Evolutionary conservation across 768 basidiomycete genomes (phyloP).

Genomic region (Podaxis mareebaensis): DNA sequence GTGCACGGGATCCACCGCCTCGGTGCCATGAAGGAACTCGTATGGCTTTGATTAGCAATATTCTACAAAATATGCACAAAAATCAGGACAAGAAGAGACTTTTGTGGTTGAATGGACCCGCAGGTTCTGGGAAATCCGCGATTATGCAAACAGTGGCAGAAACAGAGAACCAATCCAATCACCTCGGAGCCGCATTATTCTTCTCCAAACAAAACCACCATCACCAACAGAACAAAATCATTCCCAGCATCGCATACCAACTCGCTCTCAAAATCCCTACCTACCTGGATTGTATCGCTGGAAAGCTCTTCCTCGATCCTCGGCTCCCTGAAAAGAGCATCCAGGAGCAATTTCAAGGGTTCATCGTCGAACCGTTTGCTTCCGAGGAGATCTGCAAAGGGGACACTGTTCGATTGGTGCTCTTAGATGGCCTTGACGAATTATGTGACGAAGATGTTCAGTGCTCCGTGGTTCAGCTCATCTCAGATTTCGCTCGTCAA

Average conservation of each 20-base stretch:
- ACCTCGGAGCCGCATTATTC: conserved; percentile 23
- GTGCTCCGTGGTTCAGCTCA: conserved; percentile 14
- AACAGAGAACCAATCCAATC: neutral
- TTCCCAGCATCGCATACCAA: conserved; percentile 25
- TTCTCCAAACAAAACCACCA: conserved; percentile 18
- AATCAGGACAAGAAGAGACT: neutral
- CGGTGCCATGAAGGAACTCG: conserved; percentile 24
- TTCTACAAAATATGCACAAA: neutral
- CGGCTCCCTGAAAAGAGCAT: conserved; percentile 13
- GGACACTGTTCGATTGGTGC: conserved; percentile 17
- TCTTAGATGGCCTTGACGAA: conserved; percentile 30
- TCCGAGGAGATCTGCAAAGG: neutral
- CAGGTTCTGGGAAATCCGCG: conserved; percentile 29
- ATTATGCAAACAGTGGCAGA: conserved; percentile 33
- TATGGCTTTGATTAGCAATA: conserved; percentile 5
- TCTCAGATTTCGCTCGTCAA: neutral
- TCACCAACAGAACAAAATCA: conserved; percentile 7
- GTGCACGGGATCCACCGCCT: conserved; percentile 20
- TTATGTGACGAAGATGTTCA: conserved; percentile 18
- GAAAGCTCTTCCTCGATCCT: conserved; percentile 1
- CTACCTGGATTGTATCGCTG: neutral
- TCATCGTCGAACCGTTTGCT: conserved; percentile 19
- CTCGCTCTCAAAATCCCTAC: conserved; percentile 13
- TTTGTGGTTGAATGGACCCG: conserved; percentile 25
- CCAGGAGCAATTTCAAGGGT: conserved; percentile 13